Conservation (phyloP, 2,329 filamentous ascomycete species). For the Fusarium virguliforme region DNA sequence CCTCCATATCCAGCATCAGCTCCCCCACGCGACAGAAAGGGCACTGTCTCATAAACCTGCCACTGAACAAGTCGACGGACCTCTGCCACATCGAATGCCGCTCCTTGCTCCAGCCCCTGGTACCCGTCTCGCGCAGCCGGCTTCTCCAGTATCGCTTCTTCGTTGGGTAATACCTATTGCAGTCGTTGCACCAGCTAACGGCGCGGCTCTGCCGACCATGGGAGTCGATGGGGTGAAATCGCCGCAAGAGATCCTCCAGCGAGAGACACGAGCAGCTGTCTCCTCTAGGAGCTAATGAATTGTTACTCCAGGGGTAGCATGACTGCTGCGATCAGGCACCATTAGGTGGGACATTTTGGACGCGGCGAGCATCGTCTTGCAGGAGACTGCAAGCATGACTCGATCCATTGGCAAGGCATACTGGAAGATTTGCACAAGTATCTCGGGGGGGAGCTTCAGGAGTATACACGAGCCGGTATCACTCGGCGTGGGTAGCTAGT, state of each 20-base stretch:
- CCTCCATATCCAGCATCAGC: neutral
- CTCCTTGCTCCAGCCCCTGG: slow-evolving; percentile 24
- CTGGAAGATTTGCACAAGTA: slow-evolving; percentile 47
- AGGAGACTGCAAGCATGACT: slow-evolving; percentile 43
- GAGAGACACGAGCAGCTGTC: slow-evolving; percentile 31
- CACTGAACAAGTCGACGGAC: slow-evolving; percentile 36
- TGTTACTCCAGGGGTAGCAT: slow-evolving; percentile 26
- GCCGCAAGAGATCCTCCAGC: slow-evolving; percentile 36
- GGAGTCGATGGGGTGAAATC: slow-evolving; percentile 36
- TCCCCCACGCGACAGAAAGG: slow-evolving; percentile 37
- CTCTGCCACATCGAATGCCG: slow-evolving; percentile 19
- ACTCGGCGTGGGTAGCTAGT: slow-evolving; percentile 18
- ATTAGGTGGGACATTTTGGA: slow-evolving; percentile 35
- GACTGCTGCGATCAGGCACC: slow-evolving; percentile 35
- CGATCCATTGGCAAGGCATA: slow-evolving; percentile 32
- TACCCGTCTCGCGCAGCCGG: neutral
- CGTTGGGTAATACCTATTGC: slow-evolving; percentile 43
- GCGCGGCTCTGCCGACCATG: slow-evolving; percentile 30
- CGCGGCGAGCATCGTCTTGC: slow-evolving; percentile 45
- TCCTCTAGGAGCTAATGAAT: neutral
- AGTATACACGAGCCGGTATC: slow-evolving; percentile 23
- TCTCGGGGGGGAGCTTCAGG: slow-evolving; percentile 49
- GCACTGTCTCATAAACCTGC: slow-evolving; percentile 44
- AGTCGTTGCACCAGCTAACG: slow-evolving; percentile 47
- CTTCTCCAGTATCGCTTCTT: slow-evolving; percentile 44